Evolutionary conservation across 192 early-diverging fungal genomes (phyloP), one percentile per base, ranked within the genome.

Genomic region (Lunasporangiospora selenospora): DNA sequence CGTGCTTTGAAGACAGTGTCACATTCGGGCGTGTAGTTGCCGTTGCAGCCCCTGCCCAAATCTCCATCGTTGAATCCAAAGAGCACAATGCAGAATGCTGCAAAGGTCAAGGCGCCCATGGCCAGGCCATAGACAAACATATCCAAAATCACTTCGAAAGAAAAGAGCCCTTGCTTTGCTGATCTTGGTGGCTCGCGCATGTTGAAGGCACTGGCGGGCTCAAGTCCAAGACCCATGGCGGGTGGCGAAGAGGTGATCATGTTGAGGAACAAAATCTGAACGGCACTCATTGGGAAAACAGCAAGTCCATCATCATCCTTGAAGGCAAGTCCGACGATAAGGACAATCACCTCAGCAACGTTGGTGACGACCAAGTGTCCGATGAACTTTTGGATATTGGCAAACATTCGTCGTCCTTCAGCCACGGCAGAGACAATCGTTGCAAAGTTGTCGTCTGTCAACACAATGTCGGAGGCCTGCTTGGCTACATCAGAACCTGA

Each of bases 351-450:
- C 80, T 98, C 96, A 31, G 95, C 94, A 39, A 89, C 90, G 76
- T 98, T 98, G 81, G 94, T 95, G 56, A 85, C 88, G 37, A 96
- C 65, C 58, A 98, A 81, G 69, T 98, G 95, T 31, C 97, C 87
- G 61, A 98, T 90, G 53, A 98, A 98, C 84, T 97, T 98, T 32
- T 90, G 80, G 75, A 98, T 98, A 80, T 98, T 98, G 84, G 93
- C 93, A 83, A 95, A 98, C 11, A 98, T 93, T 33, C 88, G 88
- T 12, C 97, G 83, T 27, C 97, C 97, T 80, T 97, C 94, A 58
- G 88, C 84, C 13, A 98, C 89, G 3, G 95, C 95, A 9, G 81
- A 81, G 6, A 97, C 92, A 66, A 98, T 98, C 11, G 92, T 96
- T 27, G 92, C 82, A 70, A 97, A 98, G 81, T 98, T 91, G 81